Evolutionary conservation across 768 basidiomycete genomes (phyloP), one percentile per base, ranked within the genome.

Genomic region (Filobasidium floriforme): DNA sequence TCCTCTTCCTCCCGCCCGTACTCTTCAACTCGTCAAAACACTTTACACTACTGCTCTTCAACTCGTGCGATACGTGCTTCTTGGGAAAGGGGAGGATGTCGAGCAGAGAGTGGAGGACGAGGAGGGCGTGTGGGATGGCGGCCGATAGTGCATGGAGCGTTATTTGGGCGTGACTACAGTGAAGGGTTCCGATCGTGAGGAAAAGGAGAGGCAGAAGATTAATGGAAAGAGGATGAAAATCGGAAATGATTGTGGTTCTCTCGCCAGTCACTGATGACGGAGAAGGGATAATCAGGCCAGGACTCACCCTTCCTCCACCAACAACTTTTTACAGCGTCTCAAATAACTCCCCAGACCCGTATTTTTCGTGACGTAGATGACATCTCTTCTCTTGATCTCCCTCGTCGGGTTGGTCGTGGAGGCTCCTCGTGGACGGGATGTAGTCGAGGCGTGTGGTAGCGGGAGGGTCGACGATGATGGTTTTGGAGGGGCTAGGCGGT

Each of bases 251-350:
- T 19, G 4, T 51, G n/a, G n/a, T n/a, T n/a, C n/a, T n/a, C n/a
- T n/a, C n/a, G 49, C 54, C 59, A 66, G 59, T 41, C 7, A 28
- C 4, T 9, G 32, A 37, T 37, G 9, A 37, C 32, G 32, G 9
- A 37, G 32, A 37, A 9, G 32, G 3, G 9, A 51, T 19, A 12
- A 26, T 51, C 49, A 26, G 19, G 19, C 49, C 49, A 12, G 32
- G 18, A 68, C 76, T 70, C 57, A 79, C 78, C 77, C 78, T 65
- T 79, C 77, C 54, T 78, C 74, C 18, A 78, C 71, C 1, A 78
- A 68, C 66, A 79, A 64, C 43, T 69, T 72, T 68, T 73, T 72
- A 66, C 78, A 79, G 62, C 77, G 70, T 12, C 76, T 75, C 69
- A 79, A 72, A 62, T 76, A 73, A 59, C 64, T 68, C 2, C 75